Percentiles rank a stretch among this genome's conserved stretches.
These are phyloP conservation scores for Posidonia australis DNA, from an alignment of 106 monocot species.

Conservation along the genomic window DNA sequence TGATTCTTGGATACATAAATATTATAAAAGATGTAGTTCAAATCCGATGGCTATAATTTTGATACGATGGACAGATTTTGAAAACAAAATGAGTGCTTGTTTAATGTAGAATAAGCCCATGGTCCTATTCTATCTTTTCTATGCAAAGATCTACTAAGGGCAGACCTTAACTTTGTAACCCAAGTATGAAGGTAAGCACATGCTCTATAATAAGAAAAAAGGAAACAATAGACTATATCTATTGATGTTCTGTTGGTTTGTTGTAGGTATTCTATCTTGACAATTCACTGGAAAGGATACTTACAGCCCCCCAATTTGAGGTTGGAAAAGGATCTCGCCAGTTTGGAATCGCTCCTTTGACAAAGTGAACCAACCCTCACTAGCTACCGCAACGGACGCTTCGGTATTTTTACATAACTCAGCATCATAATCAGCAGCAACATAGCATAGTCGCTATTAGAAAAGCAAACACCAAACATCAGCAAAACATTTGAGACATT, in stretches of 20 bases:
- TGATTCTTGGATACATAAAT: too few relatives aligned
- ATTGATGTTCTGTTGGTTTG: background rate
- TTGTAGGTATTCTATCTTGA: background rate
- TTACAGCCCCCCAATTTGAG: conserved; percentile 77
- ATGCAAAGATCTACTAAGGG: too few relatives aligned
- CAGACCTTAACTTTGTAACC: too few relatives aligned
- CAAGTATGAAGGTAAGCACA: too few relatives aligned
- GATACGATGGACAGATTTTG: too few relatives aligned
- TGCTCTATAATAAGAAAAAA: too few relatives aligned
- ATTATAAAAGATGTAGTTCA: too few relatives aligned
- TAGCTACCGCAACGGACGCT: conserved; percentile 70
- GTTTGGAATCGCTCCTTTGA: conserved; percentile 79
- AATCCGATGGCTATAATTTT: too few relatives aligned
- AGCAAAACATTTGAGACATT: background rate
- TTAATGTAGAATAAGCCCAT: too few relatives aligned
- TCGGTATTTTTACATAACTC: conserved; percentile 61
- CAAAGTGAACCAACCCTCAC: conserved; percentile 81
- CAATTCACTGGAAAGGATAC: conserved; percentile 1
- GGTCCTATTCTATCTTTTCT: too few relatives aligned
- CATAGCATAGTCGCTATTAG: conserved; percentile 83
- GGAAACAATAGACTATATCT: background rate
- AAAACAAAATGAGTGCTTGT: too few relatives aligned
- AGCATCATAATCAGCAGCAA: conserved; percentile 75
- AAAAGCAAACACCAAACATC: background rate
- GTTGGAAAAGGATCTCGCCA: conserved; percentile 85